phyloP scores from a whole-genome alignment of 2,329 filamentous ascomycete genomes.

The Cercospora sojina region DNA sequence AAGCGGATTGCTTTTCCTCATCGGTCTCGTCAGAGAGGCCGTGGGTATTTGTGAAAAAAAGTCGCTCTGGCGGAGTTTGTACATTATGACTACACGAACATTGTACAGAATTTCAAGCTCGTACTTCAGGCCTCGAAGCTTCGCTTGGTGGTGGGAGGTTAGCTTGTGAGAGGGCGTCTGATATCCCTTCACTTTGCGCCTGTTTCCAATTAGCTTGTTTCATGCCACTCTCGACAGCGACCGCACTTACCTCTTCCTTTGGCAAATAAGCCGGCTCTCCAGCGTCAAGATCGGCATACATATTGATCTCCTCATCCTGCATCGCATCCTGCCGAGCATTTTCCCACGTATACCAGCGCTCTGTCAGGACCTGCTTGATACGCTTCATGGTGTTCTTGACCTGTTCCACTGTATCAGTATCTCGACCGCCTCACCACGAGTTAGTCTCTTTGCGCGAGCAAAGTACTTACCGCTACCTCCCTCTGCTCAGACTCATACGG shows the following conservation, averaged over 20 bases:
- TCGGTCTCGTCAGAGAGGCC: not conserved
- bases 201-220: not conserved
- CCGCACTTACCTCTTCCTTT: conserved; percentile 11
- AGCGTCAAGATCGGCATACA: conserved; percentile 44
- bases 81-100: conserved; percentile 1
- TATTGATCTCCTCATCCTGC: conserved; percentile 65
- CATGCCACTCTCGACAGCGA: not conserved
- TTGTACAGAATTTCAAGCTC: not conserved
- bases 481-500: conserved; percentile 64
- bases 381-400: conserved; percentile 72
- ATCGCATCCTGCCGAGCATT: conserved; percentile 68
- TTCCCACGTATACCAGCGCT: conserved; percentile 85
- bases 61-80: not conserved
- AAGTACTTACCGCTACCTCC: conserved; percentile 61
- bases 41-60: not conserved
- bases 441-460: not conserved
- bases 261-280: conserved; percentile 35
- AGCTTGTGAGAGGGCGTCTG: not conserved
- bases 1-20: not conserved
- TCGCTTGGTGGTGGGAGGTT: not conserved
- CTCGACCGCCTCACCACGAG: not conserved
- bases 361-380: conserved; percentile 82
- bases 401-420: conserved; percentile 46
- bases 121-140: not conserved
- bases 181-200: not conserved